Evolutionary conservation across 1,284 basidiomycete genomes (phyloP).

Genomic region (Sporisorium scitamineum): DNA sequence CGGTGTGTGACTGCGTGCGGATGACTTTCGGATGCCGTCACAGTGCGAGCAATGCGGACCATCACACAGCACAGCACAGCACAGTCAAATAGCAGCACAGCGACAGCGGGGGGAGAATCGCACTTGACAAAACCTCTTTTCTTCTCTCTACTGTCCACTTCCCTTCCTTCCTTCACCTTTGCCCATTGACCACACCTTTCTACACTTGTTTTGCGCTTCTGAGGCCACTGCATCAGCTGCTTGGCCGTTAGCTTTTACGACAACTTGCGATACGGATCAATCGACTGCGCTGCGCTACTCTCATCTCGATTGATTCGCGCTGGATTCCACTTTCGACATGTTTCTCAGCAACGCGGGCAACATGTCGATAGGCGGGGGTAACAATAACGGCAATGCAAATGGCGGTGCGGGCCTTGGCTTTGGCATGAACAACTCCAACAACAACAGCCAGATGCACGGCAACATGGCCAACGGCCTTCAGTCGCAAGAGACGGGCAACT

Average conservation of each 20-base stretch:
- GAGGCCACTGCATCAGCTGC: not conserved
- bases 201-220: not conserved
- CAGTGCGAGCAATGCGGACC: not conserved
- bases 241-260: not conserved
- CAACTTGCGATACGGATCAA: not conserved
- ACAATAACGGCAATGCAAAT: slow-evolving; percentile 32
- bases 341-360: slow-evolving; percentile 48
- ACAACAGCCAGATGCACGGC: slow-evolving; percentile 41
- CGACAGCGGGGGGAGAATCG: not conserved
- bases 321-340: slow-evolving; percentile 22
- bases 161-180: not conserved
- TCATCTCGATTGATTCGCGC: not conserved
- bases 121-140: slow-evolving; percentile 1
- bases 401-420: slow-evolving; percentile 36
- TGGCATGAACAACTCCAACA: slow-evolving; percentile 40
- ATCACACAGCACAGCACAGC: not conserved
- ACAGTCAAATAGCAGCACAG: slow-evolving; percentile 2
- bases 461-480: slow-evolving; percentile 51
- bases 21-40: not conserved
- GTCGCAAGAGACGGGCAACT: slow-evolving; percentile 43
- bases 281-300: not conserved
- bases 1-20: not conserved
- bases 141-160: not conserved
- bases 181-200: not conserved
- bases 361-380: slow-evolving; percentile 40